Conservation (phyloP, 768 basidiomycete genomes). For the Phylloporus sp. region DNA sequence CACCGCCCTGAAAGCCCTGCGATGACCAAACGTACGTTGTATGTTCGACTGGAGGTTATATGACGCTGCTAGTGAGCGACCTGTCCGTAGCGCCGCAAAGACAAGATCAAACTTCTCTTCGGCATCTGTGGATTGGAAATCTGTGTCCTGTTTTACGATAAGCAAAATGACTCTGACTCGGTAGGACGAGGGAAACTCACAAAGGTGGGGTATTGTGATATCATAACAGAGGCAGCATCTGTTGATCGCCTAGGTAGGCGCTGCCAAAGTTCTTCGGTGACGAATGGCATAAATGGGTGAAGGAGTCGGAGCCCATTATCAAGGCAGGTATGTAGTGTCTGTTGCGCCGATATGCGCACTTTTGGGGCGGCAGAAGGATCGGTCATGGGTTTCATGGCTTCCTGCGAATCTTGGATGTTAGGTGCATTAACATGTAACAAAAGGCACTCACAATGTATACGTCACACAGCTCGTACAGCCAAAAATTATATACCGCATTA, state of each 20-base stretch:
- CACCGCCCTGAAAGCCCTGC: no score
- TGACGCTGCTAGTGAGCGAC: constrained; percentile 81
- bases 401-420: constrained; percentile 43
- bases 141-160: constrained; percentile 44
- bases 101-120: constrained; percentile 85
- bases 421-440: neutral
- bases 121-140: constrained; percentile 64
- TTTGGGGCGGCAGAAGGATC: constrained; percentile 65
- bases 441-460: constrained; percentile 81
- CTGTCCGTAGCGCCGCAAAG: constrained; percentile 71
- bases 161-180: neutral
- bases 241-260: constrained; percentile 82
- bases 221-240: constrained; percentile 85
- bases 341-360: constrained; percentile 79
- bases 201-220: constrained; percentile 74
- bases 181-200: constrained; percentile 45
- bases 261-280: constrained; percentile 99
- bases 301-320: constrained; percentile 86
- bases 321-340: constrained; percentile 93
- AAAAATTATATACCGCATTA: constrained; percentile 82
- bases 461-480: constrained; percentile 98
- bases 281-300: constrained; percentile 99
- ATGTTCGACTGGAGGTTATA: constrained; percentile 87
- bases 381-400: constrained; percentile 98
- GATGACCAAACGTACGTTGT: constrained; percentile 51